Base-by-base conservation (phyloP, 2,329 filamentous ascomycete species). In the Nothomitra cinnamomea region DNA sequence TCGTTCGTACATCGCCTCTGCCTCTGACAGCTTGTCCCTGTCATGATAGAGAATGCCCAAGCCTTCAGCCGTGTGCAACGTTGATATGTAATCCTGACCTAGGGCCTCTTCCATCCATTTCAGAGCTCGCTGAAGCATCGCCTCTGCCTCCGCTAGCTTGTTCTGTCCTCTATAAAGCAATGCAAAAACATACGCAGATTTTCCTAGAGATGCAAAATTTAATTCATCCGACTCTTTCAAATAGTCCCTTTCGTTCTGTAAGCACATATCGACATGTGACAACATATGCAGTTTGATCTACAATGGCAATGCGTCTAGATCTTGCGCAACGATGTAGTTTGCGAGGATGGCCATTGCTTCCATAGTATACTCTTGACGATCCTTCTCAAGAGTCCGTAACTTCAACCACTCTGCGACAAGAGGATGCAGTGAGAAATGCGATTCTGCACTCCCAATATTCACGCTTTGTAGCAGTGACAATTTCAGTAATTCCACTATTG, bases 51-150 rank as follows among this genome's bases (percentile, higher is more conserved):
- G 45, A 50, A 15, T 3, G 4, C 58, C 62, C 21, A 65, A 56
- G 50, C 60, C 58, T 40, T 60, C 56, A 36, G 63, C 57, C n/a
- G 59, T 60, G n/a, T 50, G 22, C 15, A 64, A 57, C 38, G 61
- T 61, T 42, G 28, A 47, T 22, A 17, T 52, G 50, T 52, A 28
- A 1, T 52, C 50, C 13, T 13, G 22, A 5, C 50, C 50, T 28
- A 25, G 32, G 2, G 28, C 50, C 50, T 52, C 41, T 28, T 52
- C 50, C 28, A 8, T 52, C 22, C 50, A 19, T 43, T 7, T n/a
- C 28, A 52, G 28, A 6, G 50, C 50, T 19, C 50, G 50, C 2
- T 43, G 50, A 28, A 8, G 3, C 50, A 52, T 52, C 7, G 50
- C 36, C 50, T 52, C 50, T 6, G n/a, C 8, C 19, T 24, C 45